phyloP scores from a whole-genome alignment of 73 alveolate species.

The Paramecium primaurelia region DNA sequence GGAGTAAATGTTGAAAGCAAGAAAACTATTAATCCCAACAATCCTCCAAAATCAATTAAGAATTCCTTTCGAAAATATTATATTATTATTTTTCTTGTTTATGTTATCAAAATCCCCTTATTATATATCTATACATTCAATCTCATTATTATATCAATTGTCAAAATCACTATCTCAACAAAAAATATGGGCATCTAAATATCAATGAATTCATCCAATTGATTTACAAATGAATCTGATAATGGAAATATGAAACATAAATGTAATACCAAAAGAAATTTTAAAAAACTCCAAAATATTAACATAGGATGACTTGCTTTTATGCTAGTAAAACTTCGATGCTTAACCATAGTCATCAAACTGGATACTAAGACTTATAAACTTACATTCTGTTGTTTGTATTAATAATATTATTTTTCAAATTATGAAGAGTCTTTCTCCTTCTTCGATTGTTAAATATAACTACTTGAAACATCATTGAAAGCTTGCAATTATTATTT shows the following conservation, averaged over 20 bases:
- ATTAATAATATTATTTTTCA: not conserved
- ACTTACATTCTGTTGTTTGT: not conserved
- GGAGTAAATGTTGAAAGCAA: not conserved
- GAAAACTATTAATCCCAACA: not conserved
- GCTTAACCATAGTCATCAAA: not conserved
- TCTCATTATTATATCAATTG: constrained; percentile 15
- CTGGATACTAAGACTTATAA: not conserved
- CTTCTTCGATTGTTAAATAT: not conserved
- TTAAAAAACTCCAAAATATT: not conserved
- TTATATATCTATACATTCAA: constrained; percentile 3
- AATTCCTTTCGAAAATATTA: not conserved
- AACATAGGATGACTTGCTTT: not conserved
- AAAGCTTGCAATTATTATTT: constrained; percentile 1
- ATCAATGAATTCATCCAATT: not conserved
- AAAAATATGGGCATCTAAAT: not conserved
- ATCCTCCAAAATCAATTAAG: constrained; percentile 13
- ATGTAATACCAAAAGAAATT: not conserved
- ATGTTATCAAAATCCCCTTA: constrained; percentile 13
- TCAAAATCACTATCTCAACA: not conserved
- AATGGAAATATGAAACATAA: constrained; percentile 16
- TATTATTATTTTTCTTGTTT: not conserved
- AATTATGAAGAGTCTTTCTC: not conserved
- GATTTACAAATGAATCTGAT: not conserved
- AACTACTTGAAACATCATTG: not conserved
- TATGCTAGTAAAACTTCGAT: not conserved